Evolutionary conservation across 2,329 filamentous ascomycete species (phyloP).

Genomic region (Pseudocercospora macadamiae): DNA sequence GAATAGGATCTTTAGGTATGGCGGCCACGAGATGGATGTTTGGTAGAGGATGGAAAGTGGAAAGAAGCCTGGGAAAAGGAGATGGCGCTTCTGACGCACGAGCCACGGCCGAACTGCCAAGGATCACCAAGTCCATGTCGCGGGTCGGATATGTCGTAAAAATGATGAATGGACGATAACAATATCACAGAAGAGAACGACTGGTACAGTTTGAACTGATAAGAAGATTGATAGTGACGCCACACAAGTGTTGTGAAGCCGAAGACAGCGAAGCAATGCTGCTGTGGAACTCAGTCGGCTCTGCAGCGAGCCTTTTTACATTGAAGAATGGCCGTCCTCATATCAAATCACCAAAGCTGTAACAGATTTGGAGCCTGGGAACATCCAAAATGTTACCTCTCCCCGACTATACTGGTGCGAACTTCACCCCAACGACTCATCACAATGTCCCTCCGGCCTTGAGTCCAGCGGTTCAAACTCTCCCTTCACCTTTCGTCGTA

Average conservation of each 20-base stretch:
- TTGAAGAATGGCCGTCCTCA: neutral
- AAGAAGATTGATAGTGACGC: neutral
- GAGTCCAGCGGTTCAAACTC: neutral
- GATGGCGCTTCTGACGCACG: too few relatives aligned
- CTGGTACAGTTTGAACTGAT: too few relatives aligned
- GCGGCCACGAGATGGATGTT: too few relatives aligned
- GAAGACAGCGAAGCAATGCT: neutral
- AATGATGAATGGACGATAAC: neutral
- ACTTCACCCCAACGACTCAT: neutral
- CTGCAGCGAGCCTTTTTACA: neutral
- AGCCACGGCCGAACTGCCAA: too few relatives aligned
- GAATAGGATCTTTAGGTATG: too few relatives aligned
- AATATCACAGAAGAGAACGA: neutral
- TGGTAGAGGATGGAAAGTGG: too few relatives aligned
- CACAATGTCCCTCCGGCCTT: slow-evolving; percentile 8
- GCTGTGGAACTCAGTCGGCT: neutral
- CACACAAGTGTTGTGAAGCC: neutral
- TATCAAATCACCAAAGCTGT: neutral
- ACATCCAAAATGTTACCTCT: neutral
- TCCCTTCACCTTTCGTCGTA: slow-evolving; percentile 30
- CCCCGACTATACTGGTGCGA: slow-evolving; percentile 5
- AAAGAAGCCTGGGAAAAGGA: too few relatives aligned
- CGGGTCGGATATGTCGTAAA: too few relatives aligned
- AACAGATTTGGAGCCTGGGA: neutral
- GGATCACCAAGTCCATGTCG: too few relatives aligned